Conservation (phyloP, 192 early-diverging fungal species). For the Mortierella antarctica region DNA sequence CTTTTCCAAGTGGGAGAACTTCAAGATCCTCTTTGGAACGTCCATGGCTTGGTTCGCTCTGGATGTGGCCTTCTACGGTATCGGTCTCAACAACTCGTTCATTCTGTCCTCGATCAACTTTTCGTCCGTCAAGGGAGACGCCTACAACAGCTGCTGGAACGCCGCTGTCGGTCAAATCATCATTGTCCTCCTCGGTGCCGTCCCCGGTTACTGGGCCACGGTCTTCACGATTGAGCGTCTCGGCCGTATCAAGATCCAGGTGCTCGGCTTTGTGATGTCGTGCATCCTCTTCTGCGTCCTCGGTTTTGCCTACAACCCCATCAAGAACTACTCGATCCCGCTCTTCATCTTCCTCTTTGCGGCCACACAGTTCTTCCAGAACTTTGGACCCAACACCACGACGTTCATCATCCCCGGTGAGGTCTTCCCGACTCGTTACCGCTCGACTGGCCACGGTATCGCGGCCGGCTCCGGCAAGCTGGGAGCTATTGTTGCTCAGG, state of each 20-base stretch:
- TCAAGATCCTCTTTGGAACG: slow-evolving; percentile 75
- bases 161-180: slow-evolving; percentile 89
- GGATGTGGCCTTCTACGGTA: slow-evolving; percentile 79
- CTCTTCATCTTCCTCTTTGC: slow-evolving; percentile 73
- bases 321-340: slow-evolving; percentile 63
- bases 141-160: slow-evolving; percentile 65
- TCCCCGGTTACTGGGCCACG: slow-evolving; percentile 93
- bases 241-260: slow-evolving; percentile 92
- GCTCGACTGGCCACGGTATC: slow-evolving; percentile 82
- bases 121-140: slow-evolving; percentile 9
- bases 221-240: slow-evolving; percentile 84
- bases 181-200: slow-evolving; percentile 80
- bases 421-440: slow-evolving; percentile 82
- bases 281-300: slow-evolving; percentile 78
- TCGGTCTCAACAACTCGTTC: slow-evolving; percentile 72
- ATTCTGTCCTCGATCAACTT: slow-evolving; percentile 68
- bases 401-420: slow-evolving; percentile 86
- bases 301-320: slow-evolving; percentile 70
- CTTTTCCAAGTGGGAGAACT: slow-evolving; percentile 77
- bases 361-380: slow-evolving; percentile 82
- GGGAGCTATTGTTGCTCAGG: slow-evolving; percentile 78
- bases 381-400: slow-evolving; percentile 96
- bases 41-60: slow-evolving; percentile 75
- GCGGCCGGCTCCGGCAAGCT: slow-evolving; percentile 81
- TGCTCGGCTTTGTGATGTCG: slow-evolving; percentile 82